Conservation (phyloP, 768 basidiomycete genomes). For the Holtermannia corniformis region DNA sequence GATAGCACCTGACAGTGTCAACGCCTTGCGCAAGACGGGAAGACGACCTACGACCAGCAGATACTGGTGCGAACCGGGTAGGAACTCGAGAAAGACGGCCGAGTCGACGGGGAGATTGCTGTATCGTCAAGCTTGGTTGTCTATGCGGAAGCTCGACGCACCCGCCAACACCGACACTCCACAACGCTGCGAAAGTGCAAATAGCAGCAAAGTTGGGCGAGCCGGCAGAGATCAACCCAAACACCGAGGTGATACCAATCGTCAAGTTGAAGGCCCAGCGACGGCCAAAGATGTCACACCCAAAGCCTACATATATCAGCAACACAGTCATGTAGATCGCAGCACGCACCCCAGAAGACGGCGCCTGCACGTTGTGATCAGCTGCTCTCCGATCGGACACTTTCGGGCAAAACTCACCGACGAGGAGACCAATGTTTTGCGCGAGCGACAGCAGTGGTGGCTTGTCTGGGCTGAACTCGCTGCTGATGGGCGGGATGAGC, state of each 20-base stretch:
- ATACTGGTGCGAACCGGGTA: constrained; percentile 65
- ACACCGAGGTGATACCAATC: constrained; percentile 57
- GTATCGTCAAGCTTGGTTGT: too few species aligned
- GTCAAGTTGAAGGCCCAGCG: constrained; percentile 65
- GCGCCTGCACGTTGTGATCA: constrained; percentile 11
- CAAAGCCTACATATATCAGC: too few species aligned
- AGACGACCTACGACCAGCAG: constrained; percentile 61
- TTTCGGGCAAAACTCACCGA: too few species aligned
- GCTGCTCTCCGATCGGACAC: background rate
- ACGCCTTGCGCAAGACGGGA: too few species aligned
- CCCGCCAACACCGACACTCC: constrained; percentile 40
- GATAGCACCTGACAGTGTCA: too few species aligned
- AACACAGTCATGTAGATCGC: too few species aligned
- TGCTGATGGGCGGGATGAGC: constrained; percentile 55
- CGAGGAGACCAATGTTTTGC: constrained; percentile 61
- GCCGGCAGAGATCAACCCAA: constrained; percentile 56
- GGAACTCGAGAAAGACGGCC: constrained; percentile 65
- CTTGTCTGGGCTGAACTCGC: constrained; percentile 53
- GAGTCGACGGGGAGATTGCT: constrained; percentile 68
- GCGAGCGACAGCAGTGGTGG: constrained; percentile 59
- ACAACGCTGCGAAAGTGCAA: constrained; percentile 44
- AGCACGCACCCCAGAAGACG: constrained; percentile 23
- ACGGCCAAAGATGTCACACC: constrained; percentile 20
- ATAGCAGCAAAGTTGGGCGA: constrained; percentile 51
- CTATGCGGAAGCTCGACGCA: background rate